A percentile compares a stretch with the other conserved stretches of the same genome.
These are phyloP conservation scores for Suhomyces maxii DNA, from an alignment of 1,139 yeast species.

Conservation along the genomic window DNA sequence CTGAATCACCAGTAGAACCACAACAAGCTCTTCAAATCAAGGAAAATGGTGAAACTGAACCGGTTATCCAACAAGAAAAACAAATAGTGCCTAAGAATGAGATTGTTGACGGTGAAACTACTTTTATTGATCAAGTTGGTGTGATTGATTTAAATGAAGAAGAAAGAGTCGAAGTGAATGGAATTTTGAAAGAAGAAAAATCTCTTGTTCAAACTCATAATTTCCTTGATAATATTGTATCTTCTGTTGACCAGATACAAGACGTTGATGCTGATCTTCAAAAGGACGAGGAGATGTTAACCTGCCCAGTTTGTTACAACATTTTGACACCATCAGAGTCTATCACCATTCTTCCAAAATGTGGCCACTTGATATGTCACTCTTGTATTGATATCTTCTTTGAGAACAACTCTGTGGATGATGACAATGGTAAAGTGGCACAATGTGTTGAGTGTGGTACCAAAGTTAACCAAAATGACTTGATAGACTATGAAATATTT, in stretches of 20 bases:
- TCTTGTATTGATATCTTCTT: conserved; percentile 59
- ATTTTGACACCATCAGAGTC: conserved; percentile 46
- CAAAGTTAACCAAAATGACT: conserved; percentile 37
- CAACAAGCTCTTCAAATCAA: no score
- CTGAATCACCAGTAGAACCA: background rate
- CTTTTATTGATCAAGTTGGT: background rate
- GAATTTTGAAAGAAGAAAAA: background rate
- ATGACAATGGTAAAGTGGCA: conserved; percentile 41
- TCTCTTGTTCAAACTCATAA: background rate
- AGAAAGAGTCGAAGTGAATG: background rate
- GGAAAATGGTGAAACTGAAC: background rate
- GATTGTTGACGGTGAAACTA: background rate
- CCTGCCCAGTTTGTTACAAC: conserved; percentile 73
- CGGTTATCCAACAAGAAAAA: background rate
- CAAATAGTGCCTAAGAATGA: background rate
- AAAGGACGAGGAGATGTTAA: conserved; percentile 25
- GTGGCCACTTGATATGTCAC: conserved; percentile 72
- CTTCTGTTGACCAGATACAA: background rate
- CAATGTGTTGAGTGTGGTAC: conserved; percentile 54
- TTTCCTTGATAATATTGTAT: background rate
- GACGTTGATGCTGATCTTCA: background rate
- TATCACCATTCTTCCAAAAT: conserved; percentile 49
- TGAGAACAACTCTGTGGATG: conserved; percentile 39
- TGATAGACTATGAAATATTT: conserved; percentile 54
- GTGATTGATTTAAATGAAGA: background rate